Evolutionary conservation across 2,329 filamentous ascomycete species (phyloP).

Genomic region (Parasarocladium wereldwijsianum): DNA sequence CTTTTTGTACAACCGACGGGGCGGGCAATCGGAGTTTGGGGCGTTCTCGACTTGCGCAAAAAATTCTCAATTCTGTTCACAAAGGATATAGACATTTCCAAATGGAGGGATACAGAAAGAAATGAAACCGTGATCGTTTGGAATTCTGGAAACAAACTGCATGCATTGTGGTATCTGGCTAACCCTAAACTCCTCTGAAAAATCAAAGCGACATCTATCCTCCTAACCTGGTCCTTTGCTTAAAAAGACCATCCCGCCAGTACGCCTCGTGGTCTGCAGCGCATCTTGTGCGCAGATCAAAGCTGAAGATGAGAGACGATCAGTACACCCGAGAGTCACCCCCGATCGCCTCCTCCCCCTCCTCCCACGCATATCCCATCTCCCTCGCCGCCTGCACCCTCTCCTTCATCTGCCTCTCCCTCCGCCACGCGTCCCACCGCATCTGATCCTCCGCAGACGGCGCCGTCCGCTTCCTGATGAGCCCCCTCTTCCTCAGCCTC

Average conservation of each 20-base stretch:
- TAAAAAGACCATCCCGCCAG: too few species aligned
- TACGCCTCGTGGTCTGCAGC: too few species aligned
- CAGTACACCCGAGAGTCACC: slow-evolving; percentile 9
- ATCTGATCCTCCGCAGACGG: slow-evolving; percentile 22
- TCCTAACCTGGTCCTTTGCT: too few species aligned
- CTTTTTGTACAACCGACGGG: background rate
- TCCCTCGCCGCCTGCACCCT: slow-evolving; percentile 22
- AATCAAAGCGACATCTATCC: too few species aligned
- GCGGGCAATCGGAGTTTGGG: background rate
- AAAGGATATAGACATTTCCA: background rate
- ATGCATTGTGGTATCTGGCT: background rate
- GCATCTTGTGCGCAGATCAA: too few species aligned
- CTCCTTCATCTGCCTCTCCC: slow-evolving; percentile 24
- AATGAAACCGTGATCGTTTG: too few species aligned
- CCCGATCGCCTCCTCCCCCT: slow-evolving; percentile 16
- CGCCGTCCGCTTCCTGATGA: slow-evolving; percentile 17
- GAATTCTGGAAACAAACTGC: too few species aligned
- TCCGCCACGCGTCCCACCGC: slow-evolving; percentile 30
- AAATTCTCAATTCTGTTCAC: too few species aligned
- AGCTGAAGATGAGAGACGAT: background rate
- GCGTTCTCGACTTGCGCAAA: background rate
- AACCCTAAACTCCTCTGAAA: background rate
- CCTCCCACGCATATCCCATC: slow-evolving; percentile 21
- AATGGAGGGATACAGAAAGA: too few species aligned
- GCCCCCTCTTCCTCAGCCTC: slow-evolving; percentile 32